Percentiles rank a stretch among this genome's conserved stretches.
Conservation (phyloP, 331 rosid species). For the Acacia concinna region DNA sequence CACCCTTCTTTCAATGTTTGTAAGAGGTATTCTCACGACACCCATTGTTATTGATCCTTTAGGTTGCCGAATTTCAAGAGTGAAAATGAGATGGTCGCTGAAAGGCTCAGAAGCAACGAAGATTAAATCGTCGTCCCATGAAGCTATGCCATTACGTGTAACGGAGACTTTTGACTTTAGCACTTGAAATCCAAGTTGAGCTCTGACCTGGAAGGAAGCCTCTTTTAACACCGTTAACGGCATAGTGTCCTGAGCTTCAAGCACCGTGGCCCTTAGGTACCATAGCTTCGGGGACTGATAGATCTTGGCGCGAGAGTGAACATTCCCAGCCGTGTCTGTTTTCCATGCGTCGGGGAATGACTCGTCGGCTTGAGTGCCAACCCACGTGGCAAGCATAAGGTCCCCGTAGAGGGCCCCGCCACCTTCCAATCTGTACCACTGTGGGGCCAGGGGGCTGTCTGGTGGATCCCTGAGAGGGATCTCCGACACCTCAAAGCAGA, state of each 20-base stretch:
- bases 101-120: slow-evolving; percentile 83
- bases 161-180: slow-evolving; percentile 42
- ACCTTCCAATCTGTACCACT: slow-evolving; percentile 82
- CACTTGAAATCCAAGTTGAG: slow-evolving; percentile 68
- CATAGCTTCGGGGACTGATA: slow-evolving; percentile 90
- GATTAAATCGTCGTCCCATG: slow-evolving; percentile 78
- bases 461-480: slow-evolving; percentile 89
- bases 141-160: slow-evolving; percentile 42
- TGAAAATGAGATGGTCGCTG: slow-evolving; percentile 46
- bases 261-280: slow-evolving; percentile 72
- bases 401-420: slow-evolving; percentile 66
- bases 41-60: slow-evolving; percentile 45
- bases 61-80: slow-evolving; percentile 53
- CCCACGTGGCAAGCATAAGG: slow-evolving; percentile 91
- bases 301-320: slow-evolving; percentile 53
- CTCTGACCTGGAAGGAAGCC: slow-evolving; percentile 50
- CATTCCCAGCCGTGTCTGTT: slow-evolving; percentile 47
- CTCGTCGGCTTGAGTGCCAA: slow-evolving; percentile 92
- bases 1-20: slow-evolving; percentile 63
- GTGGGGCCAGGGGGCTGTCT: slow-evolving; percentile 83
- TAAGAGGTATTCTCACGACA: slow-evolving; percentile 44
- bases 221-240: slow-evolving; percentile 45
- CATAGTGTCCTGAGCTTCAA: slow-evolving; percentile 73
- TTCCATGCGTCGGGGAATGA: slow-evolving; percentile 79
- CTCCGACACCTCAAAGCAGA: slow-evolving; percentile 76